phyloP scores from a whole-genome alignment of 2,329 filamentous ascomycete species.

The Fusarium transvaalense region DNA sequence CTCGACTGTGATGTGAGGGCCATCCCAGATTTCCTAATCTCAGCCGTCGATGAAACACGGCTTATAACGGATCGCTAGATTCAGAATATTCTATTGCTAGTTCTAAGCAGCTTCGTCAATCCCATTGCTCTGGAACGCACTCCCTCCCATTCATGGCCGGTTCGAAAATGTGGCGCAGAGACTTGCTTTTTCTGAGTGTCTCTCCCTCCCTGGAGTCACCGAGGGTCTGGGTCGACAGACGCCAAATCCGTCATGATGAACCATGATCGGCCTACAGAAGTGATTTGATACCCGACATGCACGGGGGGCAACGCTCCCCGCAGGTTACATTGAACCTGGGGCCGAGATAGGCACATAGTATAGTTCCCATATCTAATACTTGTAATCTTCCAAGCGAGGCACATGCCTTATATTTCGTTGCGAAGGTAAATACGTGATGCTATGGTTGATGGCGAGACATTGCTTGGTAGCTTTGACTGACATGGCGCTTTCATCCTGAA shows the following conservation, averaged over 20 bases:
- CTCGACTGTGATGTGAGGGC: neutral
- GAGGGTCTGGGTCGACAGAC: conserved; percentile 27
- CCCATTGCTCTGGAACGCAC: conserved; percentile 1
- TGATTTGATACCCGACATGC: neutral
- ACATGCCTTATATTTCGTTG: neutral
- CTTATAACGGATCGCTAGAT: neutral
- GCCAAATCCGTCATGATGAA: conserved; percentile 20
- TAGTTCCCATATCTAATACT: neutral
- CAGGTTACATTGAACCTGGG: neutral
- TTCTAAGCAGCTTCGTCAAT: neutral
- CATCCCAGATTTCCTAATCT: neutral
- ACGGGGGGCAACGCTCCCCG: neutral
- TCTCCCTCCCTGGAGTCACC: conserved; percentile 29
- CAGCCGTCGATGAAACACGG: conserved; percentile 7
- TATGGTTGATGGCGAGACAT: neutral
- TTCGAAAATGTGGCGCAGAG: conserved; percentile 23
- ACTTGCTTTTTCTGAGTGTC: conserved; percentile 23
- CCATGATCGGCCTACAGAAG: neutral
- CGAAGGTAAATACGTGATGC: neutral
- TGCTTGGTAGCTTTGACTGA: neutral
- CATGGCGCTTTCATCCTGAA: neutral
- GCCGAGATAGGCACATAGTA: neutral
- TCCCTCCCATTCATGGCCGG: conserved; percentile 22
- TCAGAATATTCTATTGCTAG: conserved; percentile 5
- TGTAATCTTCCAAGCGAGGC: neutral